phyloP scores from a whole-genome alignment of 2,329 filamentous ascomycete species.

The Scytalidium lignicola region DNA sequence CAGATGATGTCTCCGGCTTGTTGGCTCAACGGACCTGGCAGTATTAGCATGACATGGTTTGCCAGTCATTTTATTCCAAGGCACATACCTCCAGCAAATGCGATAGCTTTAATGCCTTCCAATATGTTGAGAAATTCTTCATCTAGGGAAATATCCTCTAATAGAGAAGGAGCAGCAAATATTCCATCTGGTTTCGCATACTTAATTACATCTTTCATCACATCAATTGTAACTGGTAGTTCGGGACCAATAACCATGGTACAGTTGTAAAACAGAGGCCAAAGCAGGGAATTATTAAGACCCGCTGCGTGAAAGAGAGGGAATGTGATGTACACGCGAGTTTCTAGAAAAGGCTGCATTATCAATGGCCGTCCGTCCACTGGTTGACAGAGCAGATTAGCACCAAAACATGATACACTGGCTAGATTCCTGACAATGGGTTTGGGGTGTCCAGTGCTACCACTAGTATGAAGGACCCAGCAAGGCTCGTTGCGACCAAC shows the following conservation, averaged over 20 bases:
- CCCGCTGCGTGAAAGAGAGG: slow-evolving; percentile 1
- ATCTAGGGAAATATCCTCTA: too few species aligned
- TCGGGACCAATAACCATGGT: too few species aligned
- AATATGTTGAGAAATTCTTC: too few species aligned
- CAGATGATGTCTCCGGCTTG: slow-evolving; percentile 10
- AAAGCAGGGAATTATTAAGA: slow-evolving; percentile 27
- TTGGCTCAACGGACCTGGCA: slow-evolving; percentile 1
- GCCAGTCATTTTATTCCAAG: too few species aligned
- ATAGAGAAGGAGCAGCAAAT: too few species aligned
- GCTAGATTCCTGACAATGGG: slow-evolving; percentile 32
- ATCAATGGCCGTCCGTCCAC: neutral
- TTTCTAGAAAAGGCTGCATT: neutral
- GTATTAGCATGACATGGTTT: too few species aligned
- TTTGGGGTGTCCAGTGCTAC: slow-evolving; percentile 37
- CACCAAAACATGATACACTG: slow-evolving; percentile 31
- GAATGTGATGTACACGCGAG: neutral
- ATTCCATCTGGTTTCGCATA: too few species aligned
- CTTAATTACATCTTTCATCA: too few species aligned
- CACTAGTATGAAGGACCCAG: slow-evolving; percentile 36
- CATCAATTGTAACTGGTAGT: too few species aligned
- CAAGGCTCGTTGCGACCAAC: slow-evolving; percentile 30
- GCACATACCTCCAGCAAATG: too few species aligned
- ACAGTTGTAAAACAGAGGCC: neutral
- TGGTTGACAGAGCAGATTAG: slow-evolving; percentile 5
- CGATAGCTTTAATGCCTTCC: too few species aligned